These are phyloP conservation scores for Geranium incanum DNA, from an alignment of 441 rosid species.

Conservation along the genomic window DNA sequence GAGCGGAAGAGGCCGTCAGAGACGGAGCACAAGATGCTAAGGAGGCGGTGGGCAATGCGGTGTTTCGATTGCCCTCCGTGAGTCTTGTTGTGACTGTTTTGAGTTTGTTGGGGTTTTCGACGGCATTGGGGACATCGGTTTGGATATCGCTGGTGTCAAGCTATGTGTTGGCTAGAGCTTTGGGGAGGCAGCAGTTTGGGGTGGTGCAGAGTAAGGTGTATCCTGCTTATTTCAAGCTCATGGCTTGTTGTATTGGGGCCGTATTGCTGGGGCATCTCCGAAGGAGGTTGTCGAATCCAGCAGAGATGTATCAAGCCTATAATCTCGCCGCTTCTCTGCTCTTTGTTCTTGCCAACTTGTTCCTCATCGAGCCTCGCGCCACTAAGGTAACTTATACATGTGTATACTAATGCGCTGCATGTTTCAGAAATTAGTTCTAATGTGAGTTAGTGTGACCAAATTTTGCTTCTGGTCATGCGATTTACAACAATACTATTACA, in stretches of 20 bases:
- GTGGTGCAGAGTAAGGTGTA: constrained; percentile 75
- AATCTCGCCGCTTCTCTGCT: constrained; percentile 43
- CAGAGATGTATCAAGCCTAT: constrained; percentile 44
- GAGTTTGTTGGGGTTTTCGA: constrained; percentile 40
- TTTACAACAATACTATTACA: too few species aligned
- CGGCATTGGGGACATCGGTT: constrained; percentile 55
- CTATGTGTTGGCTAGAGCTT: constrained; percentile 38
- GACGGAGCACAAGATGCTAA: too few species aligned
- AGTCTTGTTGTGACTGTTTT: constrained; percentile 24
- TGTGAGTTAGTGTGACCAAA: too few species aligned
- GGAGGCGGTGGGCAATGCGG: too few species aligned
- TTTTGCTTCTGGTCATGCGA: too few species aligned
- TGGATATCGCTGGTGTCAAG: constrained; percentile 79
- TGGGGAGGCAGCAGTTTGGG: constrained; percentile 68
- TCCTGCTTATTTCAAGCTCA: constrained; percentile 56
- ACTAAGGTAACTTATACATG: constrained; percentile 43
- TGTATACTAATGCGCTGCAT: too few species aligned
- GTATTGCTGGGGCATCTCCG: constrained; percentile 54
- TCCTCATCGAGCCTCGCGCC: constrained; percentile 62
- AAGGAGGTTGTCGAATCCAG: constrained; percentile 23
- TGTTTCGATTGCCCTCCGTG: too few species aligned
- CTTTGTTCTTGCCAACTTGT: constrained; percentile 42
- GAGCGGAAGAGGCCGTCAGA: too few species aligned
- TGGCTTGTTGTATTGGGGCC: constrained; percentile 32
- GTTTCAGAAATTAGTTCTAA: too few species aligned